Conservation (phyloP, 306 rosid genomes). For the Morella rubra region DNA sequence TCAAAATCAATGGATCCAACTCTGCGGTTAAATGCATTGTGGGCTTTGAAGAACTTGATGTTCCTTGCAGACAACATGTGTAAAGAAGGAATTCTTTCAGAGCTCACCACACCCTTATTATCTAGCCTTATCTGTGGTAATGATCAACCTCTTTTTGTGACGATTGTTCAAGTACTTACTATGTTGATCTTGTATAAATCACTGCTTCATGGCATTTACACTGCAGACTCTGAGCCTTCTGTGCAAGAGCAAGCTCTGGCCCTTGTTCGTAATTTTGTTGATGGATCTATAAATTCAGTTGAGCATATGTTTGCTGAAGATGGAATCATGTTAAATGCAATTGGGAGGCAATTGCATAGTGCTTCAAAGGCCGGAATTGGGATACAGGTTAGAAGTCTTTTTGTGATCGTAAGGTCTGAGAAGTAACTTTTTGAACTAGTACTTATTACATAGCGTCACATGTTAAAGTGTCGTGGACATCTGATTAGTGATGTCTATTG, state of each 20-base stretch:
- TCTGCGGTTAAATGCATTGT: slow-evolving; percentile 68
- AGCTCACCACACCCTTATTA: slow-evolving; percentile 69
- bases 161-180: slow-evolving; percentile 16
- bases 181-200: slow-evolving; percentile 12
- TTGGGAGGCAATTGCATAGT: slow-evolving; percentile 68
- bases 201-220: slow-evolving; percentile 25
- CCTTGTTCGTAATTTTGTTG: slow-evolving; percentile 85
- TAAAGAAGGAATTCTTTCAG: slow-evolving; percentile 62
- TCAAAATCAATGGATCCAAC: slow-evolving; percentile 84
- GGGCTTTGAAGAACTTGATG: slow-evolving; percentile 88
- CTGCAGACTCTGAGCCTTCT: slow-evolving; percentile 79
- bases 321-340: slow-evolving; percentile 69
- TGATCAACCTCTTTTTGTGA: slow-evolving; percentile 19
- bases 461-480: background rate
- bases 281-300: slow-evolving; percentile 67
- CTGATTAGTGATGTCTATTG: background rate
- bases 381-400: slow-evolving; percentile 67
- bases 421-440: slow-evolving; percentile 29
- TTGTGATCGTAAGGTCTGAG: background rate
- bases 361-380: slow-evolving; percentile 63
- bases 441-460: too few relatives aligned
- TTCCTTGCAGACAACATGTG: slow-evolving; percentile 71
- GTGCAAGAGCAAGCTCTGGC: slow-evolving; percentile 88
- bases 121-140: slow-evolving; percentile 83
- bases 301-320: slow-evolving; percentile 72